Evolutionary conservation across 2,329 filamentous ascomycete genomes (phyloP).

Genomic region (Penicillium sp.): DNA sequence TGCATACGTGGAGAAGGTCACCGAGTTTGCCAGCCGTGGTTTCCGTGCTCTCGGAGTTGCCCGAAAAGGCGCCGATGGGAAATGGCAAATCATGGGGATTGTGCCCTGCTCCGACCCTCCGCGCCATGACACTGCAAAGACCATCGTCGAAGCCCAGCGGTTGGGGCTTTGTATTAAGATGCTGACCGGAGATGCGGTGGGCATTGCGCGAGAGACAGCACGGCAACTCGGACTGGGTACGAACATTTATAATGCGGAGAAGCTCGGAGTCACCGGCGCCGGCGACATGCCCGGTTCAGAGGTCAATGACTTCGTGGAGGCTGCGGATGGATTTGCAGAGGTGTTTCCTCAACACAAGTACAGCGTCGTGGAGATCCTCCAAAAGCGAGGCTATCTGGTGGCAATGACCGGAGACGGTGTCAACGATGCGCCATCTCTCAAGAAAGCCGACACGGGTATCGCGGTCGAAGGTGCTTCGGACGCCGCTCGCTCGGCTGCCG

Average conservation of each 20-base stretch:
- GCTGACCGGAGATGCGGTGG: slow-evolving; percentile 92
- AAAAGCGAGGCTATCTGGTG: slow-evolving; percentile 89
- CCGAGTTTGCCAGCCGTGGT: slow-evolving; percentile 87
- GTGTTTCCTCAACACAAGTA: slow-evolving; percentile 96
- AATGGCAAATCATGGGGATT: slow-evolving; percentile 90
- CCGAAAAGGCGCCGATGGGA: slow-evolving; percentile 76
- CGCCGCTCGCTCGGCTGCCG: slow-evolving; percentile 83
- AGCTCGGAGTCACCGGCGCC: slow-evolving; percentile 82
- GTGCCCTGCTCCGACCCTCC: slow-evolving; percentile 93
- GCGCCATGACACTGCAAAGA: slow-evolving; percentile 85
- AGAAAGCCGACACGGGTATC: slow-evolving; percentile 96
- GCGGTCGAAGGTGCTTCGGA: slow-evolving; percentile 90
- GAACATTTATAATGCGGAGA: slow-evolving; percentile 91
- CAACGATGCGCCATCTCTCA: slow-evolving; percentile 88
- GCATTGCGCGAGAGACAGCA: slow-evolving; percentile 87
- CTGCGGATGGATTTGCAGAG: slow-evolving; percentile 90
- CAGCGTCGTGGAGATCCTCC: slow-evolving; percentile 87
- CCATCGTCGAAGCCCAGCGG: slow-evolving; percentile 83
- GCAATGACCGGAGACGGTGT: slow-evolving; percentile 97
- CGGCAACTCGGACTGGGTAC: slow-evolving; percentile 88
- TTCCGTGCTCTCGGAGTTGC: slow-evolving; percentile 93
- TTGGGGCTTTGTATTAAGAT: slow-evolving; percentile 92
- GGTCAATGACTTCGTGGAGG: slow-evolving; percentile 93
- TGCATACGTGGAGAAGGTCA: slow-evolving; percentile 89
- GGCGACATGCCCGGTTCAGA: slow-evolving; percentile 92